Percentiles rank a stretch among this genome's conserved stretches.
Evolutionary conservation across 768 basidiomycete species (phyloP).

Genomic region (Chalciporus chontae): DNA sequence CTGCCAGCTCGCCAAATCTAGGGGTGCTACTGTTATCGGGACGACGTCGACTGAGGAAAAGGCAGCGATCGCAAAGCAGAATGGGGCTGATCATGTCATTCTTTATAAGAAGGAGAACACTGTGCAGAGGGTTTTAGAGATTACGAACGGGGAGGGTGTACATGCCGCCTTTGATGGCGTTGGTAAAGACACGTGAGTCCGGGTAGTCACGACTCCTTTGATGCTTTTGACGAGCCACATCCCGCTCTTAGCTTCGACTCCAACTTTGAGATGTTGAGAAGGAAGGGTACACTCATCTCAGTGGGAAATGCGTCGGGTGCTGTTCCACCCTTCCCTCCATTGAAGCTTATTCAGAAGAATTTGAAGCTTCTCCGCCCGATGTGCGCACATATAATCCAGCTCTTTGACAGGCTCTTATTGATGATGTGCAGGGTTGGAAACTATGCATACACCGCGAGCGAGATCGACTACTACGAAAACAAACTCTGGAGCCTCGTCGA

Average conservation of each 20-base stretch:
- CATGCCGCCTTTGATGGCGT: slow-evolving; percentile 93
- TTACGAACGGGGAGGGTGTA: slow-evolving; percentile 78
- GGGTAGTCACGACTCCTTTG: not conserved
- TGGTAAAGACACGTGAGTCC: slow-evolving; percentile 87
- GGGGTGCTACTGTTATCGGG: slow-evolving; percentile 89
- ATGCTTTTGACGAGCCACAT: not conserved
- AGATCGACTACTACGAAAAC: slow-evolving; percentile 60
- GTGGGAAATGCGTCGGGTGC: slow-evolving; percentile 91
- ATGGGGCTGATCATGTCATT: slow-evolving; percentile 88
- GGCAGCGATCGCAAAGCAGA: slow-evolving; percentile 68
- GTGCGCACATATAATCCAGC: slow-evolving; percentile 36
- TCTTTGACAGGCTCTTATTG: not conserved
- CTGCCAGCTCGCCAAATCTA: slow-evolving; percentile 62
- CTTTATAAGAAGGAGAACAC: slow-evolving; percentile 75
- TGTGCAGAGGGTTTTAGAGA: slow-evolving; percentile 64
- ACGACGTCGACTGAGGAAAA: slow-evolving; percentile 87
- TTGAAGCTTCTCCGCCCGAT: slow-evolving; percentile 73
- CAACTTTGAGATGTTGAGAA: slow-evolving; percentile 74
- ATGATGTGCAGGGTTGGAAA: slow-evolving; percentile 52
- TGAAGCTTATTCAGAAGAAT: slow-evolving; percentile 79
- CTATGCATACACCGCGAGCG: slow-evolving; percentile 72
- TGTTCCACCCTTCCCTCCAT: slow-evolving; percentile 69
- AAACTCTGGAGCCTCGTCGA: slow-evolving; percentile 62
- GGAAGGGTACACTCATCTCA: slow-evolving; percentile 88
- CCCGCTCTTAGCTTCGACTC: slow-evolving; percentile 56